A percentile compares a stretch with the other conserved stretches of the same genome.
Evolutionary conservation across 345 rosid genomes (phyloP).

Genomic region (Arabis hirsuta): DNA sequence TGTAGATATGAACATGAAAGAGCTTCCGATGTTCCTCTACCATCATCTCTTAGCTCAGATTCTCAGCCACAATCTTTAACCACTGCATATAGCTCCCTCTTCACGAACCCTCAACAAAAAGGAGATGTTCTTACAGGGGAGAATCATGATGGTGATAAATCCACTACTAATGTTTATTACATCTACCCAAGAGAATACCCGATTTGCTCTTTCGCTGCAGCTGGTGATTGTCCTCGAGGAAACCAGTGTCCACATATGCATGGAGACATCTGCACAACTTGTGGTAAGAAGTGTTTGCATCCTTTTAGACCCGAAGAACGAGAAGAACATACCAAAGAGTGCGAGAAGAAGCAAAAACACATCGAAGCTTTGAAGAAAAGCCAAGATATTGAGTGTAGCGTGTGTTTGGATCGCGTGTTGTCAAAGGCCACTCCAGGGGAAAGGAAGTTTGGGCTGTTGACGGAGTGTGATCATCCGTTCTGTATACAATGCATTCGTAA

Average conservation of each 20-base stretch:
- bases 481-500: conserved; percentile 87
- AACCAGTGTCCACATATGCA: conserved; percentile 82
- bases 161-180: conserved; percentile 45
- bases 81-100: conserved; percentile 44
- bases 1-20: conserved; percentile 86
- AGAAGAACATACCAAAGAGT: conserved; percentile 72
- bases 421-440: conserved; percentile 75
- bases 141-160: conserved; percentile 41
- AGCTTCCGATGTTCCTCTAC: conserved; percentile 45
- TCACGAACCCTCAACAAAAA: conserved; percentile 37
- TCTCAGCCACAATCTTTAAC: conserved; percentile 41
- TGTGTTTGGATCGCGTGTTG: conserved; percentile 80
- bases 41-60: conserved; percentile 40
- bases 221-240: conserved; percentile 83
- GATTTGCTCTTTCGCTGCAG: conserved; percentile 86
- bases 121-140: conserved; percentile 18
- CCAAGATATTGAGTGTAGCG: conserved; percentile 85
- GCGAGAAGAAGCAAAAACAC: conserved; percentile 78
- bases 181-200: conserved; percentile 62
- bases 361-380: conserved; percentile 71
- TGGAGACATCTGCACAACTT: conserved; percentile 82
- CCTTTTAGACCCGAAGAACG: conserved; percentile 81
- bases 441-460: conserved; percentile 79
- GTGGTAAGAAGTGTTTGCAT: conserved; percentile 89
- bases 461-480: conserved; percentile 91